phyloP scores from a whole-genome alignment of 1,284 basidiomycete species.

The Kwoniella shivajii region DNA sequence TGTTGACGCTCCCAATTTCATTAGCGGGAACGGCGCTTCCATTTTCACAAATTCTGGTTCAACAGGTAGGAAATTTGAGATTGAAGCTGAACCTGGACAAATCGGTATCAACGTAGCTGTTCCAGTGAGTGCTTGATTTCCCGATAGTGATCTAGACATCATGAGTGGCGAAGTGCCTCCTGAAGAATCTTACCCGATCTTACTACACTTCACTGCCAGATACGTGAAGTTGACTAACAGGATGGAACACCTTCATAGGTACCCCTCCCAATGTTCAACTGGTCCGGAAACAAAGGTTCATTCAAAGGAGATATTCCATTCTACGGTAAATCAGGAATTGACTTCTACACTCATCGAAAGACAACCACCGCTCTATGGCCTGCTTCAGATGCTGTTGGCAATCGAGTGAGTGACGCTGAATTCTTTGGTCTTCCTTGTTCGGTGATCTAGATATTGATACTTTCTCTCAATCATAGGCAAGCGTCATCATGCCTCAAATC shows the following conservation, averaged over 20 bases:
- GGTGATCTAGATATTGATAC: neutral
- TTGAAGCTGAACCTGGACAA: slow-evolving; percentile 85
- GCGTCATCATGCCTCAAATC: slow-evolving; percentile 48
- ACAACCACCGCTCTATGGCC: slow-evolving; percentile 52
- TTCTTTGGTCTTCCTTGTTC: neutral
- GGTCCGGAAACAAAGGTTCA: slow-evolving; percentile 64
- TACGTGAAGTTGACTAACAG: too few relatives aligned
- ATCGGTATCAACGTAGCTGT: slow-evolving; percentile 93
- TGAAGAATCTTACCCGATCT: too few relatives aligned
- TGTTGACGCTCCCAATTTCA: neutral
- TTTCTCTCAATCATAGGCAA: slow-evolving; percentile 18
- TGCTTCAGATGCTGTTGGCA: slow-evolving; percentile 42
- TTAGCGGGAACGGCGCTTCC: slow-evolving; percentile 80
- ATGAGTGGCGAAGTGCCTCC: too few relatives aligned
- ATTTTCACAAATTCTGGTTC: slow-evolving; percentile 98
- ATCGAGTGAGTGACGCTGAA: slow-evolving; percentile 29
- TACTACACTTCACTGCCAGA: too few relatives aligned
- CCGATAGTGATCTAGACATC: too few relatives aligned
- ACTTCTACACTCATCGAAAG: slow-evolving; percentile 50
- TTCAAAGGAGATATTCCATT: slow-evolving; percentile 86
- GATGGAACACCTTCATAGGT: slow-evolving; percentile 57
- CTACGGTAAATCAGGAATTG: slow-evolving; percentile 68
- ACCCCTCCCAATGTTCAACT: slow-evolving; percentile 74
- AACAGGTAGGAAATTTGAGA: slow-evolving; percentile 91
- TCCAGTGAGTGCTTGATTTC: slow-evolving; percentile 60